A percentile compares a stretch with the other conserved stretches of the same genome.
phyloP scores from a whole-genome alignment of 352 stramenopile genomes.

The Phytophthora boehmeriae region DNA sequence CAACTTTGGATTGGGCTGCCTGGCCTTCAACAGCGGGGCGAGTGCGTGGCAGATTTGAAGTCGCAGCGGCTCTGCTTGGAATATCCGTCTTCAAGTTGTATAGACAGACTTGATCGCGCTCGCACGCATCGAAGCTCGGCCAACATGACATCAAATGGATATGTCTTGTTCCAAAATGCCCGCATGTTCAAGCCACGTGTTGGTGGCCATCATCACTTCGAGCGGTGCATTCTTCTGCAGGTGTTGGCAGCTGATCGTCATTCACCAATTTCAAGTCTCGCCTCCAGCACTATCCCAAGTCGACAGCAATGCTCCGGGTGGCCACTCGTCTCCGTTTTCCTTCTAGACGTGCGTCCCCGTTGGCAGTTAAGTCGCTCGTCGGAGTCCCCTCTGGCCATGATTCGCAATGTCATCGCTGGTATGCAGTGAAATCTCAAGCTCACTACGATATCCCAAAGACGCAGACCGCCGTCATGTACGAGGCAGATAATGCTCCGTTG shows the following conservation, averaged over 20 bases:
- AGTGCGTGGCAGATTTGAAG: too few species aligned
- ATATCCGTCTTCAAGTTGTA: background rate
- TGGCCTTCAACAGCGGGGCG: too few species aligned
- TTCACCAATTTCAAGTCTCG: background rate
- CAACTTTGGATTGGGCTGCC: too few species aligned
- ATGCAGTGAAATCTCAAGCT: constrained; percentile 44
- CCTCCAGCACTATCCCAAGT: constrained; percentile 10
- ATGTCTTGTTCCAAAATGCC: too few species aligned
- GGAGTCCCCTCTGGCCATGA: constrained; percentile 13
- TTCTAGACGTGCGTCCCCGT: constrained; percentile 12
- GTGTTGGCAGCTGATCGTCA: too few species aligned
- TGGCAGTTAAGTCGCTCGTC: constrained; percentile 22
- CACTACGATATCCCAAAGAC: constrained; percentile 57
- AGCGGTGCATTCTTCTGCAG: too few species aligned
- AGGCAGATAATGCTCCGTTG: constrained; percentile 48
- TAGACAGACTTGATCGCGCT: too few species aligned
- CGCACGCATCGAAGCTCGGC: too few species aligned
- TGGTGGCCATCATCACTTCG: too few species aligned
- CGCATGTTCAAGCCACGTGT: too few species aligned
- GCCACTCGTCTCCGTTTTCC: constrained; percentile 24
- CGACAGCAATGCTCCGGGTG: constrained; percentile 29
- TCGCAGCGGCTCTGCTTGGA: background rate
- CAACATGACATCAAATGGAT: too few species aligned
- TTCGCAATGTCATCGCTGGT: constrained; percentile 20
- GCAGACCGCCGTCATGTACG: constrained; percentile 54